Evolutionary conservation across 768 basidiomycete species (phyloP), one percentile per base, ranked within the genome.

Genomic region (Podaxis sp.): DNA sequence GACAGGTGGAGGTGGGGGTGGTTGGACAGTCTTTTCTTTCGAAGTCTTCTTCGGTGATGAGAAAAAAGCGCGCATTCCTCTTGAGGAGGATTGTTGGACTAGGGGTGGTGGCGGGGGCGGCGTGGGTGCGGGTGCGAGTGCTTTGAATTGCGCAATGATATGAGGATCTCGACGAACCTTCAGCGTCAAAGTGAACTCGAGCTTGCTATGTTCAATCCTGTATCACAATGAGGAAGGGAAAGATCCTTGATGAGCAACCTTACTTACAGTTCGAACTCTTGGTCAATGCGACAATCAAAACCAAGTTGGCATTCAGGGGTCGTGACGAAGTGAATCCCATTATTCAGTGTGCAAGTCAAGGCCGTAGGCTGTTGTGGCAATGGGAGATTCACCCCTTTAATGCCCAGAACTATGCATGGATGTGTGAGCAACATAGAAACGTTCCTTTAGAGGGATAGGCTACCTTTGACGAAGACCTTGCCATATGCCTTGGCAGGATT

Each of bases 301-400:
- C 71, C 77, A 2, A 95, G 71, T n/a, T 78, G 76, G 57, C 79
- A 83, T 67, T 91, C 90, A 1, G 91, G 93, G 6, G 93, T 97
- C 3, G 91, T 92, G 37, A 98, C 95, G 64, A 90, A 95, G 72
- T 97, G 95, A 53, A 98, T 95, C 6, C 95, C 95, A 67, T 98
- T 98, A 73, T 98, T 97, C 63, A 98, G 79, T 0, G 93, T 93
- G 71, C 93, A 93, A 9, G 88, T 89, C 61, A 97, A 76, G 27
- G 77, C 80, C 0, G 95, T 94, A 0, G 83, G 74, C 63, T 91
- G 80, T n/a, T 76, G 74, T 0, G 95, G 95, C 32, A 98, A 65
- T 0, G 95, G 95, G 35, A 97, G 75, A 57, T 82, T 78, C 38
- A 97, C 77, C 50, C 81, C 83, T 66, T 83, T 89, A 61, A 94